Evolutionary conservation across 2,329 filamentous ascomycete species (phyloP).

Genomic region (Coleophoma crateriformis): DNA sequence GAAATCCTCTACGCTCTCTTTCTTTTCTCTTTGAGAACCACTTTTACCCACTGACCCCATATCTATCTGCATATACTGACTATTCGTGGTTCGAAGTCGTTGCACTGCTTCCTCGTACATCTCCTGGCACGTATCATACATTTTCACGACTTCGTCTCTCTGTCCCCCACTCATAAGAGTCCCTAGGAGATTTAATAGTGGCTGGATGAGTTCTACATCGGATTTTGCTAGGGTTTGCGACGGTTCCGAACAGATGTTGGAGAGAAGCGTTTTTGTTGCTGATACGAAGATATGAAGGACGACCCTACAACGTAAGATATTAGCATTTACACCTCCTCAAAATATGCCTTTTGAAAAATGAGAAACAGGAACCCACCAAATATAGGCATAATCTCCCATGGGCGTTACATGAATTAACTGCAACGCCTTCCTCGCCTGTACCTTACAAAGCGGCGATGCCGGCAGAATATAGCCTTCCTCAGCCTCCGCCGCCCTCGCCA

Average conservation of each 20-base stretch:
- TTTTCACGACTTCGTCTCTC: not conserved
- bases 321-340: not conserved
- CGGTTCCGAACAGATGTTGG: not conserved
- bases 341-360: not conserved
- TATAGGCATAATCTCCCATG: conserved; percentile 15
- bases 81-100: too few relatives aligned
- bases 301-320: not conserved
- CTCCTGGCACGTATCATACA: not conserved
- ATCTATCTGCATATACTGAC: not conserved
- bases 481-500: not conserved
- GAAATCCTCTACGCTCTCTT: not conserved
- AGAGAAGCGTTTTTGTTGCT: not conserved
- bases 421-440: conserved; percentile 21
- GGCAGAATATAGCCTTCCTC: not conserved
- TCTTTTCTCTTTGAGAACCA: not conserved
- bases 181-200: not conserved
- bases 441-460: conserved; percentile 7
- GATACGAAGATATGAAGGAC: not conserved
- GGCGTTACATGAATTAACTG: conserved; percentile 17
- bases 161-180: not conserved
- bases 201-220: not conserved
- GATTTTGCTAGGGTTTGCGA: not conserved
- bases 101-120: not conserved
- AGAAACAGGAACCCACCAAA: conserved; percentile 2
- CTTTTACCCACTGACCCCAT: not conserved